Conservation (phyloP, 139 green algal genomes). For the Volvox africanus region DNA sequence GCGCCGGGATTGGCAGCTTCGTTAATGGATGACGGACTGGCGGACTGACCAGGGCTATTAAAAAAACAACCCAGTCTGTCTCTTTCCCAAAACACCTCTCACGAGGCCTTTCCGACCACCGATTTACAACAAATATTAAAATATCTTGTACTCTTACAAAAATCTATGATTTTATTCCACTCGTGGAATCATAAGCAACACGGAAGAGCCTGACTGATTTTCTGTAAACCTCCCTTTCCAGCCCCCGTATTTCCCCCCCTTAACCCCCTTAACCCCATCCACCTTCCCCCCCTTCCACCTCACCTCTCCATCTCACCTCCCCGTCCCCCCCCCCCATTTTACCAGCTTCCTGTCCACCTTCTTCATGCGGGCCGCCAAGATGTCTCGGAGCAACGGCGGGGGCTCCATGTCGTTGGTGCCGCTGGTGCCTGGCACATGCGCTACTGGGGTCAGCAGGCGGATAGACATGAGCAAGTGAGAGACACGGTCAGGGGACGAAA, state of each 20-base stretch:
- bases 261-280: no score
- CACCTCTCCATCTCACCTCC: not conserved
- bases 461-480: conserved; percentile 68
- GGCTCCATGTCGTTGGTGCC: conserved; percentile 83
- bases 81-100: no score
- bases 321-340: not conserved
- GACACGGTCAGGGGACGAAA: not conserved
- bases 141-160: no score
- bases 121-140: no score
- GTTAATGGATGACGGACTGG: no score
- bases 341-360: conserved; percentile 67
- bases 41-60: no score
- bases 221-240: not conserved
- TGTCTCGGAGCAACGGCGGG: conserved; percentile 73
- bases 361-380: conserved; percentile 87
- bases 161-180: no score
- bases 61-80: no score
- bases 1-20: no score
- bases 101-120: no score
- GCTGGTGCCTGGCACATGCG: conserved; percentile 79
- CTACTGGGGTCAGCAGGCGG: conserved; percentile 64
- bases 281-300: not conserved
- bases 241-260: not conserved
- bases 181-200: no score
- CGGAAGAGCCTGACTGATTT: no score